Percentiles rank a stretch among this genome's conserved stretches.
phyloP scores from a whole-genome alignment of 2,329 filamentous ascomycete species.

The Colletotrichum siamense region DNA sequence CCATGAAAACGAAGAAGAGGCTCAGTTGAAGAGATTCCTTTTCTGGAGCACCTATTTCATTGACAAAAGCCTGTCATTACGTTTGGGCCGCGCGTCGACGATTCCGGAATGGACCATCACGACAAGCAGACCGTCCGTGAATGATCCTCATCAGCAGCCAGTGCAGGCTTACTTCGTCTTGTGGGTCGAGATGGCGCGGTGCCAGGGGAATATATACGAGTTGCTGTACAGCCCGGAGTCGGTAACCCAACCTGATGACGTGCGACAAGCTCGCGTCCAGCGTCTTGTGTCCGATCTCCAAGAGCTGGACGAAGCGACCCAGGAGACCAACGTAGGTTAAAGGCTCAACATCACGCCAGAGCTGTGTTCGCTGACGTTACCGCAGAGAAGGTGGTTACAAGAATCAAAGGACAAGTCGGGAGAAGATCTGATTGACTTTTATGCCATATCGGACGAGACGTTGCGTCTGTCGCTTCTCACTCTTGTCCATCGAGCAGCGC shows the following conservation, averaged over 20 bases:
- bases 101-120: slow-evolving; percentile 65
- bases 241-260: slow-evolving; percentile 35
- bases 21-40: slow-evolving; percentile 39
- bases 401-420: not conserved
- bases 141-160: not conserved
- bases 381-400: not conserved
- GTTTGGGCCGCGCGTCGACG: slow-evolving; percentile 56
- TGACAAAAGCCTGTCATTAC: slow-evolving; percentile 61
- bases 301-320: slow-evolving; percentile 32
- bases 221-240: slow-evolving; percentile 54
- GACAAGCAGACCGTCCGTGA: slow-evolving; percentile 15
- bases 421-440: slow-evolving; percentile 36
- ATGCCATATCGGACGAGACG: slow-evolving; percentile 45
- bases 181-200: slow-evolving; percentile 56
- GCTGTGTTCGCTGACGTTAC: not conserved
- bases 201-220: slow-evolving; percentile 62
- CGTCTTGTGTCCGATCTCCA: slow-evolving; percentile 34
- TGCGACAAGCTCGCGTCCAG: slow-evolving; percentile 37
- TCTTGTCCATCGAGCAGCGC: slow-evolving; percentile 48
- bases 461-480: slow-evolving; percentile 45
- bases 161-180: slow-evolving; percentile 44
- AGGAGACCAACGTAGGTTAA: not conserved
- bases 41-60: slow-evolving; percentile 66
- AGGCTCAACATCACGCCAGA: no score
- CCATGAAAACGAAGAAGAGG: slow-evolving; percentile 23